Evolutionary conservation across 345 rosid genomes (phyloP), one percentile per base, ranked within the genome.

Genomic region (Gossypium bickii): DNA sequence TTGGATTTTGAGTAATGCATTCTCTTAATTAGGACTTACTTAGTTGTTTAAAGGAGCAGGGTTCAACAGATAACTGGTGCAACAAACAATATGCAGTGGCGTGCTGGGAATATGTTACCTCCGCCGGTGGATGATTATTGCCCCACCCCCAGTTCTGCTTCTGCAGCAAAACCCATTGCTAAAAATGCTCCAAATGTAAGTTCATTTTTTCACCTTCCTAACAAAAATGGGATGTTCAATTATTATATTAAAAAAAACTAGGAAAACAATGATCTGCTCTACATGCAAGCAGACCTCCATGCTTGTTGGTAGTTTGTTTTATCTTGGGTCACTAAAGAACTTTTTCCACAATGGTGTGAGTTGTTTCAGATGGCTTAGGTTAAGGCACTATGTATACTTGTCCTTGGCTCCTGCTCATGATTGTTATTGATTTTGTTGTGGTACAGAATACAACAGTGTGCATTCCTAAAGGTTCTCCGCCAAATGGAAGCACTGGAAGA

Each of bases 1-100:
- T 4, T 70, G 15, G 53, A 22, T 60, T 73, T 61, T 27, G n/a
- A 10, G 15, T 49, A 61, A 27, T 78, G 58, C 52, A 29, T 76
- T 77, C 9, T 16, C 68, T 25, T 44, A 55, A 70, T 71, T 74
- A 45, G 10, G 58, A 79, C 74, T 85, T 75, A 78, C 60, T 78
- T 63, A 64, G 22, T 81, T 20, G 71, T 80, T 83, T 71, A 55
- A 66, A 89, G 93, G 96, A 86, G 85, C 68, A 92, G 93, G 75
- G 97, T 92, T 70, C 97, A 90, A 78, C 90, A 92, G 83, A 87
- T 94, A 64, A 86, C 93, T 29, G 90, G 93, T 74, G 80, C 85
- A 57, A 75, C 88, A 78, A 88, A 70, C 75, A 80, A 80, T 81
- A 55, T 81, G 81, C 87, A 82, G 64, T 67, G 87, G 52, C 86